These are phyloP conservation scores for Kernera saxatilis DNA, from an alignment of 345 rosid genomes.

Conservation along the genomic window DNA sequence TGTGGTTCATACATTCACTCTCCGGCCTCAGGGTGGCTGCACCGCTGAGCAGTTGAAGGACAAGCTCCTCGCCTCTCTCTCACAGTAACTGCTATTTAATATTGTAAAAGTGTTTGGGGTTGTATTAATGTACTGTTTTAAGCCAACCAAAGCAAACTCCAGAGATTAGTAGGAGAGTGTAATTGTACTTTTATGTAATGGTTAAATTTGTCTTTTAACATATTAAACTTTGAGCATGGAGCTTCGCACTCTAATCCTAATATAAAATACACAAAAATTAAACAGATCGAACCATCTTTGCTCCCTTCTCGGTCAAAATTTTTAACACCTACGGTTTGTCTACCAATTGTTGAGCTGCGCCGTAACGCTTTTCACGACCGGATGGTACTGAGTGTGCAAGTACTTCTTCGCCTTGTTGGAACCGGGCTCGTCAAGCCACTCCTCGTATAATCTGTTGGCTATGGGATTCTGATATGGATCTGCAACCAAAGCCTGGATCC, in stretches of 20 bases:
- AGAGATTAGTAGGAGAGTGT: neutral
- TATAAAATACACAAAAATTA: neutral
- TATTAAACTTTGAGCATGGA: neutral
- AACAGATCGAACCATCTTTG: neutral
- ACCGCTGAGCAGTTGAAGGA: conserved; percentile 77
- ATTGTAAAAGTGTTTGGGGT: neutral
- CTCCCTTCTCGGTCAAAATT: conserved; percentile 6
- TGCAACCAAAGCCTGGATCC: conserved; percentile 46
- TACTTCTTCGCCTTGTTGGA: conserved; percentile 64
- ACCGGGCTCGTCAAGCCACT: conserved; percentile 90
- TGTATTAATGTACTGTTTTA: neutral
- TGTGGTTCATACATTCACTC: conserved; percentile 70
- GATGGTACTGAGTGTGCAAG: conserved; percentile 85
- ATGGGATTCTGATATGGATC: conserved; percentile 75
- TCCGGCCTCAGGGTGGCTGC: conserved; percentile 57
- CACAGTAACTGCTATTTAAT: conserved; percentile 30
- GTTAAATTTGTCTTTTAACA: conserved; percentile 14
- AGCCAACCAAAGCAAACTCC: neutral
- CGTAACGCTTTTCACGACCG: conserved; percentile 65
- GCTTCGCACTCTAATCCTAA: neutral
- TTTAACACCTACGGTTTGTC: neutral
- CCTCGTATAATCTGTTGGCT: conserved; percentile 58
- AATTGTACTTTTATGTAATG: neutral
- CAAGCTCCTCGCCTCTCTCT: conserved; percentile 58
- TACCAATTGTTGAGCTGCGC: conserved; percentile 83